phyloP scores from a whole-genome alignment of 2,329 filamentous ascomycete species.

The Arthrobotrys entomopaga region DNA sequence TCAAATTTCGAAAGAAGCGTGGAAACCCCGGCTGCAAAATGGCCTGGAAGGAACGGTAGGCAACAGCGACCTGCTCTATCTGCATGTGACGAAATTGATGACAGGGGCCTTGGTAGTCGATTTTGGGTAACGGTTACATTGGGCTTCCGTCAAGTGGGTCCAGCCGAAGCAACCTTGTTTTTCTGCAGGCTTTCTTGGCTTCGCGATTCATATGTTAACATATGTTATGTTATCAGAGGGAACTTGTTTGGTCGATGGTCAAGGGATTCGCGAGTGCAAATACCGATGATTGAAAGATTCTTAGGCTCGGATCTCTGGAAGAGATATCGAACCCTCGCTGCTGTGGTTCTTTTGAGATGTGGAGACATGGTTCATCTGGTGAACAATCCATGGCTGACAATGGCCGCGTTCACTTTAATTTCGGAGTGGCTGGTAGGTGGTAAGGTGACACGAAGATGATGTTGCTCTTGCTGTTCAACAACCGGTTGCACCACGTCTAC shows the following conservation, averaged over 20 bases:
- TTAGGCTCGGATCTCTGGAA: background rate
- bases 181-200: constrained; percentile 21
- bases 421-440: constrained; percentile 36
- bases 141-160: constrained; percentile 37
- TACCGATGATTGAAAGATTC: constrained; percentile 27
- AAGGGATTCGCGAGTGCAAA: background rate
- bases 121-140: constrained; percentile 55
- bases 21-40: constrained; percentile 21
- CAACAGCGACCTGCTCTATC: constrained; percentile 43
- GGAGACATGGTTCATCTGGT: constrained; percentile 28
- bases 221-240: constrained; percentile 20
- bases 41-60: constrained; percentile 18
- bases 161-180: constrained; percentile 53
- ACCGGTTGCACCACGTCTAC: background rate
- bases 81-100: constrained; percentile 48
- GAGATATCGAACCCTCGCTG: constrained; percentile 4
- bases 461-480: constrained; percentile 27
- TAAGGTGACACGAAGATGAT: constrained; percentile 51
- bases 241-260: constrained; percentile 18
- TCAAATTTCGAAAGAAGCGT: constrained; percentile 4
- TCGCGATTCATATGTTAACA: constrained; percentile 45
- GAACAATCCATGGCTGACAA: background rate
- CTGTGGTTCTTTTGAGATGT: background rate
- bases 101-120: constrained; percentile 33
- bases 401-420: too few relatives aligned